Percentiles rank a stretch among this genome's conserved stretches.
These are phyloP conservation scores for Ormosia emarginata DNA, from an alignment of 306 rosid species.

Conservation along the genomic window DNA sequence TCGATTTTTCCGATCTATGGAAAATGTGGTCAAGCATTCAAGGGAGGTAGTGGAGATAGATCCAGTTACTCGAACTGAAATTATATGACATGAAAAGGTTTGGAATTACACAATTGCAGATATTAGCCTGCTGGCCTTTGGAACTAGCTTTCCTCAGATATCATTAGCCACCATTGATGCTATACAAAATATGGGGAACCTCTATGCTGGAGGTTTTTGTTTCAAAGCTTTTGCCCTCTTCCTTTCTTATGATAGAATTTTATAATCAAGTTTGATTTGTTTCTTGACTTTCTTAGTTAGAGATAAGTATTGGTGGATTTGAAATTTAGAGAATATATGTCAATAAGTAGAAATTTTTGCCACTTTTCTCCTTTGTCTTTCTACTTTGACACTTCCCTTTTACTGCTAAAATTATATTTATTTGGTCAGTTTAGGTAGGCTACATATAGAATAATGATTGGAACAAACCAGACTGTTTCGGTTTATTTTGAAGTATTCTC, in stretches of 20 bases:
- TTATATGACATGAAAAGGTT: constrained; percentile 60
- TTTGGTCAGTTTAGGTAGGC: not conserved
- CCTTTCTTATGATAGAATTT: constrained; percentile 10
- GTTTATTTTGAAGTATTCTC: constrained; percentile 7
- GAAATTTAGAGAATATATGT: constrained; percentile 14
- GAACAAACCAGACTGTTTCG: not conserved
- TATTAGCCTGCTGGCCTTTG: constrained; percentile 87
- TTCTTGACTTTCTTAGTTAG: not conserved
- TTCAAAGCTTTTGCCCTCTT: not conserved
- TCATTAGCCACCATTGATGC: constrained; percentile 96
- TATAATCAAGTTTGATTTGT: constrained; percentile 19
- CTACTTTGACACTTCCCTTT: not conserved
- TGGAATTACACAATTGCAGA: constrained; percentile 97
- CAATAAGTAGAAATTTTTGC: not conserved
- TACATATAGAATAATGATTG: not conserved
- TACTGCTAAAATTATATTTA: not conserved
- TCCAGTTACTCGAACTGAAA: constrained; percentile 49
- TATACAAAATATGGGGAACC: constrained; percentile 66
- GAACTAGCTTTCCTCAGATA: constrained; percentile 99
- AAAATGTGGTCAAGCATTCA: constrained; percentile 82
- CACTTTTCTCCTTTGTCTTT: not conserved
- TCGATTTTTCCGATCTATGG: constrained; percentile 84
- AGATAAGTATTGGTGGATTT: not conserved
- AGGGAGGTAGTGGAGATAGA: constrained; percentile 61
- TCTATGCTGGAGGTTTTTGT: constrained; percentile 88